Evolutionary conservation across 202 grass and related monocot species (phyloP), one percentile per base, ranked within the genome.

Genomic region (Eragrostis tef): DNA sequence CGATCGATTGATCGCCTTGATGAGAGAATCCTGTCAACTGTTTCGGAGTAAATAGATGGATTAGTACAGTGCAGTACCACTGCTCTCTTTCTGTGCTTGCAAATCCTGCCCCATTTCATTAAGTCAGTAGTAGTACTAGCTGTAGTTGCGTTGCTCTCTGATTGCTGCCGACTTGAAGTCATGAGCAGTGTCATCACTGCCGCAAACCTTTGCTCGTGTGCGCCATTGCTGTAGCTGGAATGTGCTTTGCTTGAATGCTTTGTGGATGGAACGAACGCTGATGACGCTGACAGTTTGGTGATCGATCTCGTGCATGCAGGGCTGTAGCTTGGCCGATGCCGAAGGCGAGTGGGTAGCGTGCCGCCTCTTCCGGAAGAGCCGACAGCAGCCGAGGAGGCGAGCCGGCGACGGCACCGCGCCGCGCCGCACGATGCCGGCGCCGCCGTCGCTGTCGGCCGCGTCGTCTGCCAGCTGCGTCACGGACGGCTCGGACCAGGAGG

Each of bases 381-480:
- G 11, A 26, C 24, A 65, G 66, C 50, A 65, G 59, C 50, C 83
- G 39, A 80, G 60, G 63, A 79, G 70, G 52, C 86, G 19, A 77
- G 29, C 13, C 25, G n/a, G 25, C 62, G 42, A 44, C 14, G 67
- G 7, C 68, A 41, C 27, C 50, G 25, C 61, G 41, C 47, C 13
- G 26, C 56, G 11, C 39, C 54, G 12, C 72, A 52, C 46, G 11
- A 70, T 48, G 73, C 25, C 52, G 17, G 27, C 26, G 17, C 20
- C 42, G 1, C 5, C 56, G 49, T 49, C 80, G 22, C 6, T 5
- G 14, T 51, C 87, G 21, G 19, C 79, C 13, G 45, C 90, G 9
- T 85, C 89, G 19, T 56, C 77, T 20, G 80, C 71, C 71, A 92
- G 90, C 87, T 92, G 90, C 74, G 84, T 92, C 79, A 92, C 90